phyloP scores from a whole-genome alignment of 2,329 filamentous ascomycete genomes.

The Bipolaris zeicola region DNA sequence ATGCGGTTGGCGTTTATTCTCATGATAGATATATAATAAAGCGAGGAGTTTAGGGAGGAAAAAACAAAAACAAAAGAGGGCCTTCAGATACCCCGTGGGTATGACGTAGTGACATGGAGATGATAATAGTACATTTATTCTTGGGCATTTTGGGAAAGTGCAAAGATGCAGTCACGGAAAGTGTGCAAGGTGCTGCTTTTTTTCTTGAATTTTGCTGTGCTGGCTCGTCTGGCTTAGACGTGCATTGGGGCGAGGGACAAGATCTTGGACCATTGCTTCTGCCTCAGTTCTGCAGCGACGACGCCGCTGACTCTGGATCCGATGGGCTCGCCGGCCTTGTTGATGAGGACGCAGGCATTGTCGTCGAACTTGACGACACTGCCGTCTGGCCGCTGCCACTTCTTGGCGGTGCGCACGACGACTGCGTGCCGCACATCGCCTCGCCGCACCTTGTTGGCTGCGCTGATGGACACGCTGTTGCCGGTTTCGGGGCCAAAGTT shows the following conservation, averaged over 20 bases:
- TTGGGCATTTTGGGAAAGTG: conserved; percentile 13
- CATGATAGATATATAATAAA: conserved; percentile 23
- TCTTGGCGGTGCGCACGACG: conserved; percentile 88
- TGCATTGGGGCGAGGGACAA: conserved; percentile 89
- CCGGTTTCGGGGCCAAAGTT: conserved; percentile 73
- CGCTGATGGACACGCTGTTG: conserved; percentile 71
- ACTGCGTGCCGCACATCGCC: conserved; percentile 97
- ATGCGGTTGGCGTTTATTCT: conserved; percentile 42
- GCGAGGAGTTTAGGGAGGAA: conserved; percentile 33
- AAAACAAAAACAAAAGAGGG: conserved; percentile 16
- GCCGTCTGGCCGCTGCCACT: conserved; percentile 84
- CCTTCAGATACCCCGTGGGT: conserved; percentile 47
- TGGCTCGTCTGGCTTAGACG: conserved; percentile 54
- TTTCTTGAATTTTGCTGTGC: not conserved
- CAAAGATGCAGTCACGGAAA: conserved; percentile 11
- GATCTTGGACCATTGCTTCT: conserved; percentile 98
- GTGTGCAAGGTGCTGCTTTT: not conserved
- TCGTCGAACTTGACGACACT: conserved; percentile 93
- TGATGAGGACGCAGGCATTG: conserved; percentile 96
- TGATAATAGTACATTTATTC: conserved; percentile 30
- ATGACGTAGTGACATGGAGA: conserved; percentile 38
- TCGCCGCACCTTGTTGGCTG: conserved; percentile 90
- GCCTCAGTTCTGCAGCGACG: conserved; percentile 85
- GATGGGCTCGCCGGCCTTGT: conserved; percentile 94
- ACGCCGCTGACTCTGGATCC: conserved; percentile 77